Evolutionary conservation across 768 basidiomycete species (phyloP), one percentile per base, ranked within the genome.

Genomic region (Termitomyces sp.): DNA sequence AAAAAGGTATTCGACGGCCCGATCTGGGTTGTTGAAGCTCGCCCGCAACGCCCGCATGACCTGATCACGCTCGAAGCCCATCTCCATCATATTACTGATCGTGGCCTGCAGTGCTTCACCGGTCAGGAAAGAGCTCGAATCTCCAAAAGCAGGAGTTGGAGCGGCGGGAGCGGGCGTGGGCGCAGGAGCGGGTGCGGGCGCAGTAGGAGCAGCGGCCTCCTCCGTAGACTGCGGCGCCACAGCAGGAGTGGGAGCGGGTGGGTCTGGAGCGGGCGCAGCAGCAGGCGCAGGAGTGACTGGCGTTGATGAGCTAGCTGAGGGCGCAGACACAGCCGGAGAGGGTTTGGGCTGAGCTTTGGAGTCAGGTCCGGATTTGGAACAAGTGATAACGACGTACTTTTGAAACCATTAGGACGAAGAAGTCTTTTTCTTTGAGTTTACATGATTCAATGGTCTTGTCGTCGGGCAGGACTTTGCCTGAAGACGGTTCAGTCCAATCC

Each of bases 1-100:
- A 84, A 98, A 88, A 56, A 99, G 76, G 72, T 99, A 99, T 71
- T 99, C 97, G n/a, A 94, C 96, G 7, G 97, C 97, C 32, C 97
- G 83, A 65, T 98, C 94, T 8, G 97, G 91, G 73, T 99, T 98
- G 73, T 99, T 99, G 76, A 82, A 99, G 68, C 92, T 94, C 28
- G 95, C 97, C 58, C 93, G 80, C 69, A 99, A 69, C 4, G 95
- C 94, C 16, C 86, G 82, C 66, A 86, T 72, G 43, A 98, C 92
- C 66, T 92, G 84, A 4, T 94, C 94, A 40, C 86, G 80, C 59
- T 83, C 80, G 65, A 95, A 98, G 7, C 97, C 97, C 97, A 99
- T 98, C 64, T 93, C 92, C 40, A 86, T 74, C 83, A 99, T 94
- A 68, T 88, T 88, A 50, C 76, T 72, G 64, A 98, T 87, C 6